A percentile compares a stretch with the other conserved stretches of the same genome.
phyloP scores from a whole-genome alignment of 306 rosid genomes.

The Neltuma alba region DNA sequence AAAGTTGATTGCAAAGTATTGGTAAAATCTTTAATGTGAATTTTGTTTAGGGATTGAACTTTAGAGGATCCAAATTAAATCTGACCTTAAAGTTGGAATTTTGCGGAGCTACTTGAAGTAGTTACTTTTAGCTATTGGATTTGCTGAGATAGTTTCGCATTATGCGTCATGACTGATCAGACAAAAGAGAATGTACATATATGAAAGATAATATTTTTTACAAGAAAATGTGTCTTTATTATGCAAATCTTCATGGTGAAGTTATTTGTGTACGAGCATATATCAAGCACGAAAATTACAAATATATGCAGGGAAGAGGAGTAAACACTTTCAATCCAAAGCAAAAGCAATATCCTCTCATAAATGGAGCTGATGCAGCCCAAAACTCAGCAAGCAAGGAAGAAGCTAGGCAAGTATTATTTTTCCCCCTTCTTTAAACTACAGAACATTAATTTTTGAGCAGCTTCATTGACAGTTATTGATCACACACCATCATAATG shows the following conservation, averaged over 20 bases:
- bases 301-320: slow-evolving; percentile 63
- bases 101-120: not conserved
- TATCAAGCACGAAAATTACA: not conserved
- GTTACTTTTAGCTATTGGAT: not conserved
- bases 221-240: not conserved
- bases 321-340: slow-evolving; percentile 60
- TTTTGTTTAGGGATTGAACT: no score
- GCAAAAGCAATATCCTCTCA: slow-evolving; percentile 56
- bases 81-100: not conserved
- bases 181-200: not conserved
- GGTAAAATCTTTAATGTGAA: no score
- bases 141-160: not conserved
- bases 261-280: not conserved
- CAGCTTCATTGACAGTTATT: not conserved
- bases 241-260: not conserved
- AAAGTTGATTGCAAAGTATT: no score
- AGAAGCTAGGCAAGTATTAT: slow-evolving; percentile 53
- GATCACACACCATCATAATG: slow-evolving; percentile 29
- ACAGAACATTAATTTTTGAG: not conserved
- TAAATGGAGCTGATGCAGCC: slow-evolving; percentile 70
- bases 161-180: not conserved
- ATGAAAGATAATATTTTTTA: not conserved
- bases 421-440: not conserved
- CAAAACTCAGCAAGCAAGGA: slow-evolving; percentile 45
- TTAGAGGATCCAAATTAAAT: no score